These are phyloP conservation scores for Chaetomium strumarium DNA, from an alignment of 2,329 filamentous ascomycete species.

Conservation along the genomic window DNA sequence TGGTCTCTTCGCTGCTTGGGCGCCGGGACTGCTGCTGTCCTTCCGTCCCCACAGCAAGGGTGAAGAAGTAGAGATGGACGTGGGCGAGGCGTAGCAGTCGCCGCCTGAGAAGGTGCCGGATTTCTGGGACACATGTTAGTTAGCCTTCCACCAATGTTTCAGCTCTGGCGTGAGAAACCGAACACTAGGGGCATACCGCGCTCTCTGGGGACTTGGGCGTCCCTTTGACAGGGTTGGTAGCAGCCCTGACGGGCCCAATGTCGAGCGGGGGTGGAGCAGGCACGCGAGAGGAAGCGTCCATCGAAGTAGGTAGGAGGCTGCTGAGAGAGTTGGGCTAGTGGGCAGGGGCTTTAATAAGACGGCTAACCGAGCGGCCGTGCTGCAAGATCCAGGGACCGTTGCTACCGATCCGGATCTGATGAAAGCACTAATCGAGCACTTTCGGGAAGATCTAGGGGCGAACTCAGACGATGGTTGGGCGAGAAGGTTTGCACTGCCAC, in stretches of 20 bases:
- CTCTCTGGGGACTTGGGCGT: slow-evolving; percentile 7
- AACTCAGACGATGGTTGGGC: slow-evolving; percentile 7
- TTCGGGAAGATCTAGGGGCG: background rate
- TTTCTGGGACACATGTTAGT: background rate
- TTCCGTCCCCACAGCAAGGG: slow-evolving; percentile 1
- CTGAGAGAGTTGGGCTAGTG: too few species aligned
- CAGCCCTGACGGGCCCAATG: slow-evolving; percentile 15
- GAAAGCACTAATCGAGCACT: background rate
- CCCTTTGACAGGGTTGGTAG: background rate
- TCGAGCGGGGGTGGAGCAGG: slow-evolving; percentile 2
- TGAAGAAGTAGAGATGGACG: slow-evolving; percentile 1
- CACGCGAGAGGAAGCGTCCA: slow-evolving; percentile 5
- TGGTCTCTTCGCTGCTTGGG: slow-evolving; percentile 7
- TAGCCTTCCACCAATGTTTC: background rate
- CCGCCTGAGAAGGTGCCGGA: background rate
- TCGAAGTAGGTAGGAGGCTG: background rate
- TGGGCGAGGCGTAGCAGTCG: slow-evolving; percentile 1
- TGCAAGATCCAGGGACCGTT: too few species aligned
- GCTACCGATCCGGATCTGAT: background rate
- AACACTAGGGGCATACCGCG: slow-evolving; percentile 10
- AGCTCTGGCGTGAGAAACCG: background rate
- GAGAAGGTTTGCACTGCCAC: slow-evolving; percentile 19
- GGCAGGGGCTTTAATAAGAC: background rate
- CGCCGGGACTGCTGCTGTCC: background rate
- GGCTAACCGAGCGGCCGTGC: background rate